Percentiles rank a stretch among this genome's conserved stretches.
Evolutionary conservation across 2,329 filamentous ascomycete species (phyloP).

Genomic region (Colletotrichum liriopes): DNA sequence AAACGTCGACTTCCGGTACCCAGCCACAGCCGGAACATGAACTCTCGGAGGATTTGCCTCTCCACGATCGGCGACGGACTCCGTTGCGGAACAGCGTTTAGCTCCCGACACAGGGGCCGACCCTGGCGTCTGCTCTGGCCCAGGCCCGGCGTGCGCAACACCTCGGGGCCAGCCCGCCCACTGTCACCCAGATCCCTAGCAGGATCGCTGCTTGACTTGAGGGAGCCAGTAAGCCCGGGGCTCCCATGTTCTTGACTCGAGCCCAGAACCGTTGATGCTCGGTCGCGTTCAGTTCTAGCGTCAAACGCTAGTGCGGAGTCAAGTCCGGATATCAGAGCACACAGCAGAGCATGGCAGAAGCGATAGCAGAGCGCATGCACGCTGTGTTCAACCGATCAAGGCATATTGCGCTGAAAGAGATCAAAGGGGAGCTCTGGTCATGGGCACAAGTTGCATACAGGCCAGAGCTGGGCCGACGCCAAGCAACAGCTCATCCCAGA

Average conservation of each 20-base stretch:
- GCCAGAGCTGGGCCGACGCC: constrained; percentile 18
- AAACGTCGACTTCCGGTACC: constrained; percentile 23
- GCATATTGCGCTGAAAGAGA: constrained; percentile 17
- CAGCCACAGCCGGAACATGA: constrained; percentile 15
- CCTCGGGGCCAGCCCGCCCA: neutral
- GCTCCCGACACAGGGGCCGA: constrained; percentile 35
- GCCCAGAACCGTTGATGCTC: constrained; percentile 30
- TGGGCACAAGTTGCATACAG: constrained; percentile 26
- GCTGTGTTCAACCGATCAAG: constrained; percentile 34
- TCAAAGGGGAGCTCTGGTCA: constrained; percentile 13
- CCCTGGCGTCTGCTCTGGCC: constrained; percentile 24
- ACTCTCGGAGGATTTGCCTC: constrained; percentile 31
- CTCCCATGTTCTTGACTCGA: constrained; percentile 23
- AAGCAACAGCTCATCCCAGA: constrained; percentile 19
- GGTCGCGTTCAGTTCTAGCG: constrained; percentile 33
- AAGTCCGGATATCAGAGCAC: constrained; percentile 40
- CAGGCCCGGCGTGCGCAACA: neutral
- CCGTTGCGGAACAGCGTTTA: constrained; percentile 37
- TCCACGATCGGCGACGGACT: constrained; percentile 40
- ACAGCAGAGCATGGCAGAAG: neutral
- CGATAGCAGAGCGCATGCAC: constrained; percentile 23
- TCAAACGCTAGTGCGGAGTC: constrained; percentile 42
- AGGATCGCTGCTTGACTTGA: neutral
- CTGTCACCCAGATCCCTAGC: neutral
- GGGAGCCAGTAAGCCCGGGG: constrained; percentile 17